Percentiles rank a stretch among this genome's conserved stretches.
Evolutionary conservation across 495 filamentous ascomycete species (phyloP).

Genomic region (Hypoxylon subgilvum): DNA sequence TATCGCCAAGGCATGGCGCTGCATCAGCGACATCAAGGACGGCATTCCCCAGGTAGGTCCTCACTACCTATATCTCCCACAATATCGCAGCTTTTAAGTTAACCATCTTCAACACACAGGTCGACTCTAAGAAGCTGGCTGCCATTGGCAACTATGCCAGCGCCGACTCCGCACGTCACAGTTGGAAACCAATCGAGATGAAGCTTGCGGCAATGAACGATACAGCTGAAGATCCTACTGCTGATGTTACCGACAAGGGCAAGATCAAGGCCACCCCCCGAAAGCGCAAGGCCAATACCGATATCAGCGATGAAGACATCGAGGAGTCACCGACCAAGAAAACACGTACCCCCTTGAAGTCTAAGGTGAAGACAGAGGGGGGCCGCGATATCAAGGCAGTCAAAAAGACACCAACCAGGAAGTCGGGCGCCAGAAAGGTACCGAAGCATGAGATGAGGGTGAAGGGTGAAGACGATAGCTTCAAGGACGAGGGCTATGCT

Average conservation of each 20-base stretch:
- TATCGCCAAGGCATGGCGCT: slow-evolving; percentile 14
- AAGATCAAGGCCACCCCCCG: not conserved
- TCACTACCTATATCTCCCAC: not conserved
- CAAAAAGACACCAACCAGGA: not conserved
- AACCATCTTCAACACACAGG: slow-evolving; percentile 1
- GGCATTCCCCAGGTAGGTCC: slow-evolving; percentile 17
- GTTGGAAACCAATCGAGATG: slow-evolving; percentile 19
- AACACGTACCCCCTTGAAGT: not conserved
- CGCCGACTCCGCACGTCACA: slow-evolving; percentile 26
- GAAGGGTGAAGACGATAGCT: no score
- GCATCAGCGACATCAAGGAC: slow-evolving; percentile 7
- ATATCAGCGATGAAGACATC: not conserved
- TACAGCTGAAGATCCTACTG: not conserved
- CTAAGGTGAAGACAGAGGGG: slow-evolving; percentile 7
- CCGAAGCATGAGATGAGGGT: not conserved
- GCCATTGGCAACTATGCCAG: slow-evolving; percentile 9
- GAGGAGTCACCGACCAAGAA: slow-evolving; percentile 8
- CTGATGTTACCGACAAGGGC: not conserved
- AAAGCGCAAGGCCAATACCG: slow-evolving; percentile 13
- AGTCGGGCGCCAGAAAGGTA: not conserved
- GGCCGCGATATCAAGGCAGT: not conserved
- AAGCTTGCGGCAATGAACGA: slow-evolving; percentile 15
- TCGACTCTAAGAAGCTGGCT: slow-evolving; percentile 26
- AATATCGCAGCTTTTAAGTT: not conserved
- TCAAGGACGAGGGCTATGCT: not conserved